Percentiles rank a stretch among this genome's conserved stretches.
phyloP scores from a whole-genome alignment of 2,329 filamentous ascomycete species.

The Penicillium expansum region DNA sequence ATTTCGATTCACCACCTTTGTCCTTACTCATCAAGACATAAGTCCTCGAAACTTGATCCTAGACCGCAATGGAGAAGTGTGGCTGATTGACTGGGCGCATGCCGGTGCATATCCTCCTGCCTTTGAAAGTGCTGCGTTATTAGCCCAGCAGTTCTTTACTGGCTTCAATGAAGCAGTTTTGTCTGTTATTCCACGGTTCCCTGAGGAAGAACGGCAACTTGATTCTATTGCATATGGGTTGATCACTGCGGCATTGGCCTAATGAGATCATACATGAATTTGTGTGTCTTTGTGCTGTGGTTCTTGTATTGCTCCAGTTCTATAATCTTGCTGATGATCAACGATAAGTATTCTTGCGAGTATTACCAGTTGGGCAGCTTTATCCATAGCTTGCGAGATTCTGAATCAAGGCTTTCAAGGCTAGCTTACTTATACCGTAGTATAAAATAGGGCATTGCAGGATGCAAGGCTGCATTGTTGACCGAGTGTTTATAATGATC shows the following conservation, averaged over 20 bases:
- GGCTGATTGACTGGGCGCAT: constrained; percentile 21
- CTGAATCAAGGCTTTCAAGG: not conserved
- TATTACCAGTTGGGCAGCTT: not conserved
- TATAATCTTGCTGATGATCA: not conserved
- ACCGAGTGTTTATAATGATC: too few species aligned
- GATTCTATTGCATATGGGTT: constrained; percentile 23
- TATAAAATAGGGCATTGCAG: not conserved
- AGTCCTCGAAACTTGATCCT: constrained; percentile 24
- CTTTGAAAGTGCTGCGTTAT: constrained; percentile 21
- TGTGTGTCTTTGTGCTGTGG: not conserved
- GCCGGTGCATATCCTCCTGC: constrained; percentile 24
- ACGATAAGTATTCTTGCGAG: too few species aligned
- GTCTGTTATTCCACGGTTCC: constrained; percentile 17
- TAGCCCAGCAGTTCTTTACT: constrained; percentile 14
- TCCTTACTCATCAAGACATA: constrained; percentile 20
- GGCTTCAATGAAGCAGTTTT: constrained; percentile 22
- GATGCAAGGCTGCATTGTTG: not conserved
- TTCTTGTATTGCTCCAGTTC: not conserved
- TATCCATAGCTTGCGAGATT: not conserved
- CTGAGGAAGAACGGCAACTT: constrained; percentile 19
- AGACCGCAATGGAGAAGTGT: constrained; percentile 11
- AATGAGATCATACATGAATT: not conserved
- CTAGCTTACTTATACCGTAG: not conserved
- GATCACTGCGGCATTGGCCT: constrained; percentile 18
- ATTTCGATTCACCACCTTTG: constrained; percentile 19